Percentiles rank a stretch among this genome's conserved stretches.
These are phyloP conservation scores for Apiospora koreana DNA, from an alignment of 2,329 filamentous ascomycete species.

Conservation along the genomic window DNA sequence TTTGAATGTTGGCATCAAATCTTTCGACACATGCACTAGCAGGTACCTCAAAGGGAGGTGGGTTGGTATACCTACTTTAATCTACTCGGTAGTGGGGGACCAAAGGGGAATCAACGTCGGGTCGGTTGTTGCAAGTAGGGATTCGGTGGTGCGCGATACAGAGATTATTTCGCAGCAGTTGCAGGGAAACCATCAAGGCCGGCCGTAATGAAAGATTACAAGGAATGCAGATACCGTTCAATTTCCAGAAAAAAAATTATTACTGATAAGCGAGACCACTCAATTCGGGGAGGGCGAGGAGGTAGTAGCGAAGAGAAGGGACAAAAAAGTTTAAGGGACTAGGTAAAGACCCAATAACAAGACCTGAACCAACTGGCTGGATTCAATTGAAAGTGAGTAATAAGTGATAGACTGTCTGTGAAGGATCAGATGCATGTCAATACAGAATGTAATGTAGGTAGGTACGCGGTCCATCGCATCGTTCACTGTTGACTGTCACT, in stretches of 20 bases:
- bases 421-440: neutral
- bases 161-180: constrained; percentile 2
- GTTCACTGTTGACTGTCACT: neutral
- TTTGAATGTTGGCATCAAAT: neutral
- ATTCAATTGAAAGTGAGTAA: neutral
- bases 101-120: neutral
- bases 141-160: neutral
- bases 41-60: constrained; percentile 5
- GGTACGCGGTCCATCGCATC: neutral
- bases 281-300: neutral
- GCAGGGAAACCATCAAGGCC: constrained; percentile 5
- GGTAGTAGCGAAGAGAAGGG: neutral
- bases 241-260: neutral
- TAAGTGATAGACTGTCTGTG: neutral
- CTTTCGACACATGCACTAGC: constrained; percentile 6
- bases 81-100: constrained; percentile 3
- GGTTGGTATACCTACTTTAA: neutral
- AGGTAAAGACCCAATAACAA: constrained; percentile 4
- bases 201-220: constrained; percentile 2
- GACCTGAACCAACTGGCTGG: neutral
- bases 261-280: neutral
- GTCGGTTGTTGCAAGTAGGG: neutral
- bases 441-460: neutral
- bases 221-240: constrained; percentile 3
- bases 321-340: neutral